These are phyloP conservation scores for Tetragonia tetragonoides DNA, from an alignment of 148 eudicot species.

Conservation along the genomic window DNA sequence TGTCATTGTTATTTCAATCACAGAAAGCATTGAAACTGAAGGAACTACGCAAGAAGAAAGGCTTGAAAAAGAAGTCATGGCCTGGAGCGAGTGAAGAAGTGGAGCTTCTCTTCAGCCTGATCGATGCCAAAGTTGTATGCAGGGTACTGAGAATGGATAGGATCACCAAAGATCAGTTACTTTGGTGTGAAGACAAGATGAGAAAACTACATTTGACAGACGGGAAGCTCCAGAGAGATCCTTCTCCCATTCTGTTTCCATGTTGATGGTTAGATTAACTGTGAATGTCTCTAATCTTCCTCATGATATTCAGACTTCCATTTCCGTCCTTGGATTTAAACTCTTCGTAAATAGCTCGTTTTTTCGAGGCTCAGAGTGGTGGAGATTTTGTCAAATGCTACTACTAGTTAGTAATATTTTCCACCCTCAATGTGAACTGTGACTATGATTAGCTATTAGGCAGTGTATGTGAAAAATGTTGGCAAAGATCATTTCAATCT, in stretches of 20 bases:
- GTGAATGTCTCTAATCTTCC: no score
- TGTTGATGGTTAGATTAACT: conserved; percentile 30
- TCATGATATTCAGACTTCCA: neutral
- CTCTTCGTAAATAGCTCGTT: conserved; percentile 23
- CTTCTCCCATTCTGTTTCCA: conserved; percentile 89
- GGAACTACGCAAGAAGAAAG: conserved; percentile 70
- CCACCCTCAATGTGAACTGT: conserved; percentile 18
- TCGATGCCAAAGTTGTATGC: conserved; percentile 62
- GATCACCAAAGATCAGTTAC: conserved; percentile 73
- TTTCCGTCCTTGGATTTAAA: conserved; percentile 2
- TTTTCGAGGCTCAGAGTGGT: conserved; percentile 8
- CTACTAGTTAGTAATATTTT: conserved; percentile 15
- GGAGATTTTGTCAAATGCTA: conserved; percentile 26
- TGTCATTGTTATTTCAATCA: neutral
- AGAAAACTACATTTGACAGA: conserved; percentile 53
- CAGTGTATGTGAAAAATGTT: neutral
- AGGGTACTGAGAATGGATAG: conserved; percentile 64
- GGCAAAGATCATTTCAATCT: neutral
- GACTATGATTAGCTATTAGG: conserved; percentile 11
- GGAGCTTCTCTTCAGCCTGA: conserved; percentile 64
- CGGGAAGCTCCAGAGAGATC: conserved; percentile 81
- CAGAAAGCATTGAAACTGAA: conserved; percentile 84
- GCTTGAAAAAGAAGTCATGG: conserved; percentile 81
- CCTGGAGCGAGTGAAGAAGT: conserved; percentile 61
- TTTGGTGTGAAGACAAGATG: conserved; percentile 96